A percentile compares a stretch with the other conserved stretches of the same genome.
Evolutionary conservation across 495 filamentous ascomycete genomes (phyloP).

Genomic region (Achaetomiella virescens): DNA sequence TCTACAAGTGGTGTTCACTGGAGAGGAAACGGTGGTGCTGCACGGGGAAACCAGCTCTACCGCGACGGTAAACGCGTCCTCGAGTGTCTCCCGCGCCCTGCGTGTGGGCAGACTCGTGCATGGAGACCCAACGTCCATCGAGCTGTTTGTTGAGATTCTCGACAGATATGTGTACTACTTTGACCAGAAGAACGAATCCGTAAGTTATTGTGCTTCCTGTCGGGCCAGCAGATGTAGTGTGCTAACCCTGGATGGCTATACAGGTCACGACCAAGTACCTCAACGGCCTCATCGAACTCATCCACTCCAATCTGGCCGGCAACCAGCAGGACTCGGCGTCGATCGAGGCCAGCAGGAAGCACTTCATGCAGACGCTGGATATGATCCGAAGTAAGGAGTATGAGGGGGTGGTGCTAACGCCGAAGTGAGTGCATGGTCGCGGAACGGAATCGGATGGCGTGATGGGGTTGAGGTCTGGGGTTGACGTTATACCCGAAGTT

Average conservation of each 20-base stretch:
- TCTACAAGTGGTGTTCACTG: not conserved
- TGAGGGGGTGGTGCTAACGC: constrained; percentile 75
- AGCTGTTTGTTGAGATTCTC: constrained; percentile 95
- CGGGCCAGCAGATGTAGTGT: no score
- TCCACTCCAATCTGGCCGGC: constrained; percentile 81
- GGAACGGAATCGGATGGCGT: no score
- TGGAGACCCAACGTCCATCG: constrained; percentile 97
- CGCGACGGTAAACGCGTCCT: constrained; percentile 95
- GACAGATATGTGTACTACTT: constrained; percentile 99
- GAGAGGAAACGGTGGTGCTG: constrained; percentile 15
- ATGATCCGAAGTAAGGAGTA: constrained; percentile 88
- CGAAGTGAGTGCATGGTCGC: constrained; percentile 47
- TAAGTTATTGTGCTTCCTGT: constrained; percentile 44
- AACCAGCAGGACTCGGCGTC: constrained; percentile 74
- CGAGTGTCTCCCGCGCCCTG: constrained; percentile 90
- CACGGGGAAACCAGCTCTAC: constrained; percentile 61
- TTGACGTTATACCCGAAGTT: not conserved
- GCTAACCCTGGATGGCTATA: not conserved
- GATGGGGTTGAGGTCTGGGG: not conserved
- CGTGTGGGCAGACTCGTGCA: constrained; percentile 94
- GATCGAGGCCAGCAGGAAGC: constrained; percentile 78
- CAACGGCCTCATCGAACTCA: constrained; percentile 96
- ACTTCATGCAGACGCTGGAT: constrained; percentile 90
- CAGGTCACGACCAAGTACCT: constrained; percentile 95
- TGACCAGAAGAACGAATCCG: constrained; percentile 96